Conservation (phyloP, 345 rosid genomes). For the Euclidium syriacum region DNA sequence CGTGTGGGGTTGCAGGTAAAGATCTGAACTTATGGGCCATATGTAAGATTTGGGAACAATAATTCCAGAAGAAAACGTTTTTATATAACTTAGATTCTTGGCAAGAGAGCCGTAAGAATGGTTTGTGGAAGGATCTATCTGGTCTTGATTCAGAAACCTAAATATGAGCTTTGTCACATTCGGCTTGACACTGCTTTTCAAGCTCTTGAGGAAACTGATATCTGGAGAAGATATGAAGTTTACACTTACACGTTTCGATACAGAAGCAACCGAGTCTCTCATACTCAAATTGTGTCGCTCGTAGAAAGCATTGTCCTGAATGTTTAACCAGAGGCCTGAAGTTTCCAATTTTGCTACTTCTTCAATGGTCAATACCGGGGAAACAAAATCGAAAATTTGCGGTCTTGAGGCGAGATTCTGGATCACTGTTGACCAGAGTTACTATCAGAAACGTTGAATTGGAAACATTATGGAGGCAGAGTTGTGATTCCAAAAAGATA, state of each 20-base stretch:
- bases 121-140: slow-evolving; percentile 55
- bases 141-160: slow-evolving; percentile 40
- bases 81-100: slow-evolving; percentile 53
- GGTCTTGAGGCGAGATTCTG: slow-evolving; percentile 45
- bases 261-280: slow-evolving; percentile 44
- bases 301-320: slow-evolving; percentile 68
- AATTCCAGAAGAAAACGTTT: slow-evolving; percentile 74
- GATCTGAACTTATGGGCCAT: slow-evolving; percentile 41
- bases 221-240: slow-evolving; percentile 73
- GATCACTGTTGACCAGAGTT: slow-evolving; percentile 34
- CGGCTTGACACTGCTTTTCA: slow-evolving; percentile 34
- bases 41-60: slow-evolving; percentile 65
- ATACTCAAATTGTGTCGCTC: slow-evolving; percentile 50
- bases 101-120: slow-evolving; percentile 52
- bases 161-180: slow-evolving; percentile 47
- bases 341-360: slow-evolving; percentile 27
- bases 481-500: not conserved
- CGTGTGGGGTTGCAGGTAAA: slow-evolving; percentile 46
- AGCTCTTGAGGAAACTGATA: slow-evolving; percentile 42
- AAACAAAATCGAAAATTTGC: slow-evolving; percentile 21
- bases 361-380: slow-evolving; percentile 29
- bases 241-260: slow-evolving; percentile 32
- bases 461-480: slow-evolving; percentile 1
- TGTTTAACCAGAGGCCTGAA: slow-evolving; percentile 59
- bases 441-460: slow-evolving; percentile 1